These are phyloP conservation scores for Xylariaceae sp. DNA, from an alignment of 2,329 filamentous ascomycete genomes.

Conservation along the genomic window DNA sequence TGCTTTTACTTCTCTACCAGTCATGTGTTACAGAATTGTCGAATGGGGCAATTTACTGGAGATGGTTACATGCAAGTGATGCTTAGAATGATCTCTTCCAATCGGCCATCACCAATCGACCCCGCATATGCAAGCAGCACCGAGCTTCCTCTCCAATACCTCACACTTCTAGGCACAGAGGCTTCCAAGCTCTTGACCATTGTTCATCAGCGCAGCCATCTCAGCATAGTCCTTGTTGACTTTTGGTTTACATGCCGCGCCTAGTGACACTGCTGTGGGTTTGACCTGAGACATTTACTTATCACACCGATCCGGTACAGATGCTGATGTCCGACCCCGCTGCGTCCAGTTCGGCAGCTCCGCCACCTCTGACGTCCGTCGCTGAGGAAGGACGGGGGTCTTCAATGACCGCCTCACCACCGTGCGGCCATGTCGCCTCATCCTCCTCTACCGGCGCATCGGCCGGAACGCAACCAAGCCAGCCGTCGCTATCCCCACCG, in stretches of 20 bases:
- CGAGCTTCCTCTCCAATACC: conserved; percentile 29
- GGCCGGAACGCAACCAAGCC: conserved; percentile 13
- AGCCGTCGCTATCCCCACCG: conserved; percentile 12
- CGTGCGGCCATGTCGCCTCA: conserved; percentile 7
- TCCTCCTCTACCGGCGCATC: conserved; percentile 7
- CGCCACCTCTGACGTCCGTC: conserved; percentile 16
- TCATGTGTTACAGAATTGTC: conserved; percentile 23
- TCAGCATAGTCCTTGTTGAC: conserved; percentile 19
- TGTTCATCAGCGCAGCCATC: conserved; percentile 28
- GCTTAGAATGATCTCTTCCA: conserved; percentile 33
- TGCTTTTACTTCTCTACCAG: conserved; percentile 14
- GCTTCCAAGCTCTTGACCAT: conserved; percentile 7
- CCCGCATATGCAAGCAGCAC: conserved; percentile 35
- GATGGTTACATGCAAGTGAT: conserved; percentile 27
- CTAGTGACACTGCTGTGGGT: neutral
- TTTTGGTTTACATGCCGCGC: neutral
- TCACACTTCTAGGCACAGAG: conserved; percentile 9
- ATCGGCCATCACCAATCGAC: conserved; percentile 31
- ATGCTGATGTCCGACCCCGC: conserved; percentile 21
- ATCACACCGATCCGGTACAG: neutral
- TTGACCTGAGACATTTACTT: conserved; percentile 7
- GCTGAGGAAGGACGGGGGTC: conserved; percentile 10
- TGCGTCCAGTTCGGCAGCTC: conserved; percentile 10
- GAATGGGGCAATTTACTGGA: conserved; percentile 27
- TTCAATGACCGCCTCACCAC: conserved; percentile 16